Evolutionary conservation across 495 filamentous ascomycete species (phyloP), one percentile per base, ranked within the genome.

Genomic region (Chaetomium cochliodes): DNA sequence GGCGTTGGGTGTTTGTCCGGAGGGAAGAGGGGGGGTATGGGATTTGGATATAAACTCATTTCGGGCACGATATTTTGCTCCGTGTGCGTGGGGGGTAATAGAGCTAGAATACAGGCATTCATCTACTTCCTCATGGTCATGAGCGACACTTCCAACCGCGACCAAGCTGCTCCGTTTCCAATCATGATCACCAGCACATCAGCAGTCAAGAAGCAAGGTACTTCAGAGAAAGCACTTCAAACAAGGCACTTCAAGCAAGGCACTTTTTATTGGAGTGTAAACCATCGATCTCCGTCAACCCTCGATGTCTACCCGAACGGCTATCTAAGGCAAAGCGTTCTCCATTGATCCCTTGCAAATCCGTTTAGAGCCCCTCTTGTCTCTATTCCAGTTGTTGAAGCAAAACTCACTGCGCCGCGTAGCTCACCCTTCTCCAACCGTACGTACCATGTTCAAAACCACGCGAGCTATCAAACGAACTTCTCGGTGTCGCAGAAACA

Each of bases 231-330:
- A n/a, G n/a, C n/a, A n/a, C n/a, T n/a, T n/a, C n/a, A n/a, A n/a
- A n/a, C n/a, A n/a, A n/a, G n/a, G n/a, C n/a, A n/a, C n/a, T n/a
- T n/a, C 28, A 30, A 30, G 28, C 28, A 30, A 30, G 28, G 28
- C 28, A 30, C 28, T 30, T 30, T 30, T 30, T 30, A 30, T 30
- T 30, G 28, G 6, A 7, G 1, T 15, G 9, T 18, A 44, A 18
- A 18, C 41, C 41, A 33, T 30, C 3, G 22, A 33, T 41, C 26
- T 47, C 25, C 39, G 28, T 23, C 51, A 50, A 33, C 26, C 16
- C 41, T 30, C 23, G 12, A 28, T 60, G 46, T 60, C 41, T 51
- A 7, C 44, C 46, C 25, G 58, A 41, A 25, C n/a, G 46, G 44
- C 12, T 37, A 51, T 52, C 13, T 49, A 51, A 60, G 23, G 41